Base-by-base conservation (phyloP, 768 basidiomycete species). In the Coprinopsis marcescibilis region DNA sequence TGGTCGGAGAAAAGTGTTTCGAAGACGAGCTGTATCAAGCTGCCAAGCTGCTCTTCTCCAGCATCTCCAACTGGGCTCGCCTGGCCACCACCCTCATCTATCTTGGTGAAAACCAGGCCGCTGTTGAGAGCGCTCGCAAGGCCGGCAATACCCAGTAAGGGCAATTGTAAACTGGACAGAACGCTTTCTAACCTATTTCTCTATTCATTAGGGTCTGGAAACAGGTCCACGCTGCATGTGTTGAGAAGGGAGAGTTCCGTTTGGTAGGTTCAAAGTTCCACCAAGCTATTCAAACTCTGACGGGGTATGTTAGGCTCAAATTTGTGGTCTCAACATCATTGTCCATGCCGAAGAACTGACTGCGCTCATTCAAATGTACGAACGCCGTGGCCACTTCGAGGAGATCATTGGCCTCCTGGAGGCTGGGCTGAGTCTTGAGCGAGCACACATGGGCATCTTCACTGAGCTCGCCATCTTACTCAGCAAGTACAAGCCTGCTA, bases 191-290 rank as follows among this genome's bases (percentile, higher is more conserved):
- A 51, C 34, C 20, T 44, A 21, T 36, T 20, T 21, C 0, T 45
- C 91, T 89, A n/a, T n/a, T n/a, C n/a, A n/a, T n/a, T n/a, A n/a
- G n/a, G 69, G 96, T 98, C n/a, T 99, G 96, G 96, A 98, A 97
- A 67, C 96, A 98, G 64, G 96, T 99, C 42, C 95, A 98, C 55
- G 88, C 92, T 19, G 96, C 96, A 32, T 99, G 96, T 68, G 85
- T 99, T 48, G 95, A 96, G 71, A 98, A 98, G 73, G 71, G 77
- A 45, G 96, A 99, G 63, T 98, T 98, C 81, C 86, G 93, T 50
- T 65, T 98, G 65, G 84, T 82, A 43, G 20, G 74, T 52, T 17
- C 35, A 32, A 13, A 17, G 10, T 36, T 36, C 15, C 19, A 17
- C 17, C 7, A 36, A 17, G 17, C 19, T 8, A 17, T 8, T 7